These are phyloP conservation scores for Piloderma croceum DNA, from an alignment of 768 basidiomycete species.

Conservation along the genomic window DNA sequence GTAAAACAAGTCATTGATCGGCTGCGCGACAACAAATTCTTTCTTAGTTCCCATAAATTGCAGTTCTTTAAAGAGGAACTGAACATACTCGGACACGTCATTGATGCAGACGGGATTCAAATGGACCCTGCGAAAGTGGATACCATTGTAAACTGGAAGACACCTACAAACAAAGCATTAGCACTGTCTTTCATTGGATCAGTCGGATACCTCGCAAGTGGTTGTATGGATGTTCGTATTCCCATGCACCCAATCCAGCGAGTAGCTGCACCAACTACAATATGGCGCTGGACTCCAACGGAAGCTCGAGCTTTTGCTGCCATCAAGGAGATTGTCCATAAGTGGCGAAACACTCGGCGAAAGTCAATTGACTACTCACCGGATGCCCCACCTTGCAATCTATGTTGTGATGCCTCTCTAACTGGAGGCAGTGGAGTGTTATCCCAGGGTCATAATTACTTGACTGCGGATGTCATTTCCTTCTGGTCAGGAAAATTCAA, in stretches of 20 bases:
- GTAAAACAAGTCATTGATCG: background rate
- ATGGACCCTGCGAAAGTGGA: background rate
- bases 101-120: background rate
- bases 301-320: no score
- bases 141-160: constrained; percentile 7
- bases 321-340: no score
- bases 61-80: background rate
- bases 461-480: constrained; percentile 19
- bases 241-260: no score
- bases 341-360: constrained; percentile 21
- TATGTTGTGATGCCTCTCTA: constrained; percentile 27
- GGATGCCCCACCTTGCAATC: constrained; percentile 16
- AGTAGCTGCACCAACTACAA: no score
- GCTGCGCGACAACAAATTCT: background rate
- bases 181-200: constrained; percentile 31
- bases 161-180: constrained; percentile 22
- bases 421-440: constrained; percentile 27
- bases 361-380: constrained; percentile 15
- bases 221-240: constrained; percentile 18
- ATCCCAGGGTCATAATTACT: constrained; percentile 19
- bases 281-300: no score
- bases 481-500: constrained; percentile 35
- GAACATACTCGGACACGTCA: background rate
- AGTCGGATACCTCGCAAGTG: constrained; percentile 30
- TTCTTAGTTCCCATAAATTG: background rate